Conservation (phyloP, 1,284 basidiomycete species). For the Cryptococcus sp. region DNA sequence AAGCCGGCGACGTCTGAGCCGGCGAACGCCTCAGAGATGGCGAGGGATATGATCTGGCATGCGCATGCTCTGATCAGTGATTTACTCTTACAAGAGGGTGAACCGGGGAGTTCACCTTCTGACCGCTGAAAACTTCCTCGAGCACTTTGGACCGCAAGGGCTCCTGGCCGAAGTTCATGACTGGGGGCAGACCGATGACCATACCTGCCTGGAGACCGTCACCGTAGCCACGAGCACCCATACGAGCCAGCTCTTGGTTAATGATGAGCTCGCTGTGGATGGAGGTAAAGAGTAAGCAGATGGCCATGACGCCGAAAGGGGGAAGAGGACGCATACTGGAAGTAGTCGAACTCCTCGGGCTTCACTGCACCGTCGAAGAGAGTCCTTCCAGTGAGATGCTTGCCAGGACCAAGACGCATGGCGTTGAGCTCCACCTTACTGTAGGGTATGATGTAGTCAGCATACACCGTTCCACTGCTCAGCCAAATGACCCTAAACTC, state of each 20-base stretch:
- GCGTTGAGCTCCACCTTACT: slow-evolving; percentile 72
- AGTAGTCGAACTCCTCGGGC: slow-evolving; percentile 82
- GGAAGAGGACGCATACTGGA: slow-evolving; percentile 47
- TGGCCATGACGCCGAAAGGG: background rate
- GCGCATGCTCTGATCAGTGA: background rate
- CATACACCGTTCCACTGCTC: no score
- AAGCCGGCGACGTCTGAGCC: slow-evolving; percentile 84
- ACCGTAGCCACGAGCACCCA: slow-evolving; percentile 75
- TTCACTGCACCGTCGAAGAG: slow-evolving; percentile 78
- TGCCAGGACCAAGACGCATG: slow-evolving; percentile 78
- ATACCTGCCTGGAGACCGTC: slow-evolving; percentile 72
- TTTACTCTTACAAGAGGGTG: background rate
- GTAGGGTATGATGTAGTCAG: background rate
- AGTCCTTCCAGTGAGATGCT: slow-evolving; percentile 73
- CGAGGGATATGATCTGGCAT: slow-evolving; percentile 65
- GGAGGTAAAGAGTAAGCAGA: background rate
- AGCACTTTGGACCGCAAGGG: slow-evolving; percentile 58
- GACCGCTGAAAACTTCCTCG: slow-evolving; percentile 68
- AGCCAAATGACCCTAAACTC: slow-evolving; percentile 12
- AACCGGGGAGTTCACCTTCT: slow-evolving; percentile 45
- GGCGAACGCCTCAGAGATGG: slow-evolving; percentile 86
- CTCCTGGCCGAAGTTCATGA: slow-evolving; percentile 59
- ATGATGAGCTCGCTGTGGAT: slow-evolving; percentile 62
- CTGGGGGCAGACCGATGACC: slow-evolving; percentile 69
- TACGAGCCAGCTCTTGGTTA: slow-evolving; percentile 77